Percentiles rank a stretch among this genome's conserved stretches.
phyloP scores from a whole-genome alignment of 1,284 basidiomycete species.

The Termitomyces sp. region DNA sequence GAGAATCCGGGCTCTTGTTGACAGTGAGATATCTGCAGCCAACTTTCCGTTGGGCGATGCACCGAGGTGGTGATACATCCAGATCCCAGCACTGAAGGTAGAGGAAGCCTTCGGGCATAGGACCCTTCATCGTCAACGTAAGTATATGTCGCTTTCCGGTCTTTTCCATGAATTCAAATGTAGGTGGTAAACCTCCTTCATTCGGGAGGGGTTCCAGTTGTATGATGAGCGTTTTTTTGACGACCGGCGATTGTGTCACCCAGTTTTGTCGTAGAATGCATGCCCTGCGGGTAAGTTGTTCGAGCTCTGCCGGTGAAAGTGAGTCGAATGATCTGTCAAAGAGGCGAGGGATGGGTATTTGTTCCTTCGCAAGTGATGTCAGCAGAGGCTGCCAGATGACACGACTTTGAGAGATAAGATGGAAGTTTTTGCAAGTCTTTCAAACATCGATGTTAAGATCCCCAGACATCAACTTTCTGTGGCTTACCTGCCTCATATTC shows the following conservation, averaged over 20 bases:
- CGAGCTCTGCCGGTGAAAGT: constrained; percentile 38
- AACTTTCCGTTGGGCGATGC: constrained; percentile 32
- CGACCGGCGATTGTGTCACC: constrained; percentile 35
- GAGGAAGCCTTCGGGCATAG: constrained; percentile 7
- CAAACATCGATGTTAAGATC: constrained; percentile 2
- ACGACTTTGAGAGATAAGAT: constrained; percentile 37
- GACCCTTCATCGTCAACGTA: constrained; percentile 31
- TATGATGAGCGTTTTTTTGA: constrained; percentile 24
- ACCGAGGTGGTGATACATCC: constrained; percentile 22
- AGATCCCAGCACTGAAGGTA: constrained; percentile 56
- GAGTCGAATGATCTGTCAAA: constrained; percentile 22
- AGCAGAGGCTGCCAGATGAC: constrained; percentile 48
- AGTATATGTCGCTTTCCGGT: constrained; percentile 37
- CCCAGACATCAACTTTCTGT: neutral
- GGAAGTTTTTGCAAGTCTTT: constrained; percentile 45
- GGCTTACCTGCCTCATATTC: constrained; percentile 30
- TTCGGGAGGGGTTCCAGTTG: constrained; percentile 19
- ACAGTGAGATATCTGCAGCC: constrained; percentile 33
- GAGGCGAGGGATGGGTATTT: constrained; percentile 42
- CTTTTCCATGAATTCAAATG: constrained; percentile 41
- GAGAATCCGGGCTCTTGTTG: constrained; percentile 29
- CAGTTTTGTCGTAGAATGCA: constrained; percentile 42
- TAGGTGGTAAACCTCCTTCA: constrained; percentile 28
- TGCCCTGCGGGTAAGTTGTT: constrained; percentile 33
- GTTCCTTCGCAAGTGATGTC: constrained; percentile 32